phyloP scores from a whole-genome alignment of 2,329 filamentous ascomycete genomes.

The Botryotinia narcissicola region DNA sequence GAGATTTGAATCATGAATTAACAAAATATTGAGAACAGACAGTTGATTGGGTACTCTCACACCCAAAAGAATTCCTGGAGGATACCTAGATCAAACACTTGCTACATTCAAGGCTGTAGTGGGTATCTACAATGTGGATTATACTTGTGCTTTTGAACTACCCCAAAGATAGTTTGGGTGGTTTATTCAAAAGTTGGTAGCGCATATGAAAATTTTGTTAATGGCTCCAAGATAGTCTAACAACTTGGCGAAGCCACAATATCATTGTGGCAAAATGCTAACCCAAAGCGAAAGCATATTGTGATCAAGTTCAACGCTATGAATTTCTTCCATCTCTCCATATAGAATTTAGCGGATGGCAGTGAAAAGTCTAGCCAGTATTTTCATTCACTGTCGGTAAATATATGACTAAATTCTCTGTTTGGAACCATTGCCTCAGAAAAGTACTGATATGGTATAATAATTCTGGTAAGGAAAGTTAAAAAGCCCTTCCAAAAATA shows the following conservation, averaged over 20 bases:
- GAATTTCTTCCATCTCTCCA: background rate
- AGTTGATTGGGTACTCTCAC: background rate
- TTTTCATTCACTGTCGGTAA: background rate
- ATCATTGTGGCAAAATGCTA: background rate
- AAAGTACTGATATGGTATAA: background rate
- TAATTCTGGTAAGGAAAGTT: background rate
- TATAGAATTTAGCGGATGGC: background rate
- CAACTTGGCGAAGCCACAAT: background rate
- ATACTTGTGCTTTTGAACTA: background rate
- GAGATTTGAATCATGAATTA: background rate
- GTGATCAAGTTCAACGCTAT: background rate
- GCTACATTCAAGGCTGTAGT: background rate
- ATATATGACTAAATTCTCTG: background rate
- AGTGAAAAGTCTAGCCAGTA: background rate
- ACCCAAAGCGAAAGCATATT: background rate
- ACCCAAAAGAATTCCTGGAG: background rate
- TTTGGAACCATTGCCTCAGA: background rate
- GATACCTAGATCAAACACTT: background rate
- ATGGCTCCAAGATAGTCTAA: background rate
- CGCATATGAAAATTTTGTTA: background rate
- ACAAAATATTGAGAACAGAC: background rate
- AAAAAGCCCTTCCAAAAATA: background rate
- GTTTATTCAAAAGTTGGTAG: background rate
- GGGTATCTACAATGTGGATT: background rate
- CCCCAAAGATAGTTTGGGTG: background rate